Conservation (phyloP, 2,329 filamentous ascomycete genomes). For the Colletotrichum scovillei region DNA sequence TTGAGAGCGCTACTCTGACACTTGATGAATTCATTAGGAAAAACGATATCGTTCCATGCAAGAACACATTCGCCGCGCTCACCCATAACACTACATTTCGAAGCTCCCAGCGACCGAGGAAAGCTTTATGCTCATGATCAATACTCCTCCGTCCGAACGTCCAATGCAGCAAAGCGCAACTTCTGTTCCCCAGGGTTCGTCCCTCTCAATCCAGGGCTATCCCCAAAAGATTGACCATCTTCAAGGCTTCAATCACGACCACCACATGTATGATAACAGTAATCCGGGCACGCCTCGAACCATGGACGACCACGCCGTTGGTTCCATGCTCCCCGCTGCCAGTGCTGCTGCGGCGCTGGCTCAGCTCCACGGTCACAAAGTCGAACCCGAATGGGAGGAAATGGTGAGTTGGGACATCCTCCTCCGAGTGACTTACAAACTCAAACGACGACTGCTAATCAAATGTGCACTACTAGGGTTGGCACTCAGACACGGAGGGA, state of each 20-base stretch:
- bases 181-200: constrained; percentile 36
- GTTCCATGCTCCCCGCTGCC: constrained; percentile 73
- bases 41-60: constrained; percentile 99
- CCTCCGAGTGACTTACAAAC: constrained; percentile 33
- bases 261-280: constrained; percentile 74
- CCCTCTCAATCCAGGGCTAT: constrained; percentile 36
- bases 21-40: constrained; percentile 69
- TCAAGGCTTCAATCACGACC: constrained; percentile 68
- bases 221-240: constrained; percentile 38
- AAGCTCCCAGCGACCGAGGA: constrained; percentile 98
- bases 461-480: constrained; percentile 62
- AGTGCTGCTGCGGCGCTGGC: constrained; percentile 89
- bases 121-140: constrained; percentile 97
- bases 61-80: constrained; percentile 97
- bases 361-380: constrained; percentile 81
- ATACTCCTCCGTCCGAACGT: constrained; percentile 75
- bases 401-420: constrained; percentile 65
- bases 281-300: constrained; percentile 76
- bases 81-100: constrained; percentile 96
- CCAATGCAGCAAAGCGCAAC: constrained; percentile 46
- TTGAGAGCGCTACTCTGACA: constrained; percentile 38
- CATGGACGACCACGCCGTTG: constrained; percentile 75
- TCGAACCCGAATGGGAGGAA: constrained; percentile 83
- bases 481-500: constrained; percentile 77
- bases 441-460: constrained; percentile 25